Evolutionary conservation across 768 basidiomycete species (phyloP).

Genomic region (Boletus pseudo-olivaceus): DNA sequence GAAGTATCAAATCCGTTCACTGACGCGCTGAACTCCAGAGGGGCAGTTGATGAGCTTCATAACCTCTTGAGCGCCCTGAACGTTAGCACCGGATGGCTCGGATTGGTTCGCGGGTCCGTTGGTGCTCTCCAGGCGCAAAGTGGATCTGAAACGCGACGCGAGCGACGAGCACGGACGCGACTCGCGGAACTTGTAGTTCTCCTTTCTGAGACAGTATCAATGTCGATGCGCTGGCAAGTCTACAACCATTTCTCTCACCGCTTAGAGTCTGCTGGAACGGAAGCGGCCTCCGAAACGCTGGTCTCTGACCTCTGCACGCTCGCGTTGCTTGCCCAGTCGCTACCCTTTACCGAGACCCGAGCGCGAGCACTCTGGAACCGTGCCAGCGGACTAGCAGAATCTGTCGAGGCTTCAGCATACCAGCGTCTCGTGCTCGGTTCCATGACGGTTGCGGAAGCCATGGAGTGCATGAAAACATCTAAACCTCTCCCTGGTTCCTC

Average conservation of each 20-base stretch:
- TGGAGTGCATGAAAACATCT: slow-evolving; percentile 32
- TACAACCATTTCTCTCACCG: slow-evolving; percentile 48
- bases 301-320: slow-evolving; percentile 54
- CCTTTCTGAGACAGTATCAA: slow-evolving; percentile 23
- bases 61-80: slow-evolving; percentile 40
- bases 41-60: slow-evolving; percentile 37
- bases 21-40: slow-evolving; percentile 35
- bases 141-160: slow-evolving; percentile 28
- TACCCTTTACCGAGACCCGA: slow-evolving; percentile 35
- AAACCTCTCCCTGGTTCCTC: slow-evolving; percentile 17
- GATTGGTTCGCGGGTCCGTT: slow-evolving; percentile 31
- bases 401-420: slow-evolving; percentile 36
- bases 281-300: slow-evolving; percentile 30
- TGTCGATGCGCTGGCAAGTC: slow-evolving; percentile 46
- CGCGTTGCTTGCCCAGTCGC: slow-evolving; percentile 49
- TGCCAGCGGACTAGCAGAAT: slow-evolving; percentile 26
- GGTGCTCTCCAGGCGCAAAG: not conserved
- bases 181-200: slow-evolving; percentile 47
- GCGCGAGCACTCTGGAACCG: slow-evolving; percentile 46
- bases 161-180: slow-evolving; percentile 49
- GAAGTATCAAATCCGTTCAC: slow-evolving; percentile 14
- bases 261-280: not conserved
- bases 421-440: slow-evolving; percentile 55
- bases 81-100: slow-evolving; percentile 34
- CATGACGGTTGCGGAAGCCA: slow-evolving; percentile 54